Conservation (phyloP, 345 rosid genomes). For the Hibiscus trionum region DNA sequence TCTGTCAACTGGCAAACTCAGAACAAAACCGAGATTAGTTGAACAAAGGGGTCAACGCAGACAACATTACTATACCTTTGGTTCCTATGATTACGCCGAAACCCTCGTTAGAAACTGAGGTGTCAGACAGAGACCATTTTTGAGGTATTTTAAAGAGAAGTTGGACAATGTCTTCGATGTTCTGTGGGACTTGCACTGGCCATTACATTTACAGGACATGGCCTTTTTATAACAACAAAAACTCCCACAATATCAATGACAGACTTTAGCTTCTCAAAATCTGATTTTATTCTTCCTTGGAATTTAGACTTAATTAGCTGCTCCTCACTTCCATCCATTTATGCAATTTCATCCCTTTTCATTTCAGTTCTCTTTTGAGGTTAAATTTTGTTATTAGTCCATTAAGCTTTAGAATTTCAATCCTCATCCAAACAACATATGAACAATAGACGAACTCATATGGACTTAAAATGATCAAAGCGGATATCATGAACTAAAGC, state of each 20-base stretch:
- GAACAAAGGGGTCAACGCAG: slow-evolving; percentile 25
- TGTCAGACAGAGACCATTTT: slow-evolving; percentile 13
- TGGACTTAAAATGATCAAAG: no score
- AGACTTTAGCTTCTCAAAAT: slow-evolving; percentile 8
- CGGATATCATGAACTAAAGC: no score
- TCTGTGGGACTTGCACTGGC: slow-evolving; percentile 20
- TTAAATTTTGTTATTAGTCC: no score
- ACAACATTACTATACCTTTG: neutral
- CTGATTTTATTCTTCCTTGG: slow-evolving; percentile 19
- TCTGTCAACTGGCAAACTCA: neutral
- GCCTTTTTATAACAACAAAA: slow-evolving; percentile 8
- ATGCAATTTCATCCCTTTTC: neutral
- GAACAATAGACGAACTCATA: no score
- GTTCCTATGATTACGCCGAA: slow-evolving; percentile 33
- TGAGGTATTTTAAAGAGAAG: neutral
- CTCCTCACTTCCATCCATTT: neutral
- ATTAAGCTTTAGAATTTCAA: no score
- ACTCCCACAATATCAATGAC: neutral
- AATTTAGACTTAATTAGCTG: neutral
- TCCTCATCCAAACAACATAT: no score
- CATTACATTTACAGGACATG: slow-evolving; percentile 28
- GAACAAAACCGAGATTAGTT: slow-evolving; percentile 10
- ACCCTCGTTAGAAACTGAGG: slow-evolving; percentile 15
- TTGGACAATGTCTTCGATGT: neutral
- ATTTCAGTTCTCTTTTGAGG: no score